Percentiles rank a stretch among this genome's conserved stretches.
Evolutionary conservation across 176 grass and related monocot genomes (phyloP).

Genomic region (Coix lacrymajobi): DNA sequence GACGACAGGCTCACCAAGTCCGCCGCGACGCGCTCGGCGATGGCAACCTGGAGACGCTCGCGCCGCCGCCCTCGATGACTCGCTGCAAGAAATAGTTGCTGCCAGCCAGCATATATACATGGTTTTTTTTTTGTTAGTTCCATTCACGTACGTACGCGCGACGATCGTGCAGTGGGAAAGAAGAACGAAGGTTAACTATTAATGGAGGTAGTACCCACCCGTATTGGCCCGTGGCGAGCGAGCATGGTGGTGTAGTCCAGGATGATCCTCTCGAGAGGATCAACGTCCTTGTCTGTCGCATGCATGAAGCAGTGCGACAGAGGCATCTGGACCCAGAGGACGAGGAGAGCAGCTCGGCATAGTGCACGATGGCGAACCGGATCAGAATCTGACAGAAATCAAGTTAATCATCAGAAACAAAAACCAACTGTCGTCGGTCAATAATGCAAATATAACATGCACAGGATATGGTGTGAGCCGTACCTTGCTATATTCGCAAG

Average conservation of each 20-base stretch:
- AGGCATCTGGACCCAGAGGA: conserved; percentile 10
- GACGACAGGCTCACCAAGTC: neutral
- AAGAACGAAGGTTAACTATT: neutral
- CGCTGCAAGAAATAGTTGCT: conserved; percentile 49
- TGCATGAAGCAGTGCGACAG: conserved; percentile 1
- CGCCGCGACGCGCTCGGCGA: conserved; percentile 6
- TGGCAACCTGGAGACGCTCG: neutral
- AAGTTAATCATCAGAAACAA: neutral
- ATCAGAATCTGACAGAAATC: conserved; percentile 1
- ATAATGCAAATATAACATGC: neutral
- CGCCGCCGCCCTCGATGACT: neutral
- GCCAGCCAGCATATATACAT: neutral
- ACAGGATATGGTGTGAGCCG: neutral
- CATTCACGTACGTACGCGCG: neutral
- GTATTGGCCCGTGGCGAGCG: conserved; percentile 16
- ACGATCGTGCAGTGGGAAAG: neutral
- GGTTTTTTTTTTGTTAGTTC: neutral
- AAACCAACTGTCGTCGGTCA: neutral
- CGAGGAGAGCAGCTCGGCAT: neutral
- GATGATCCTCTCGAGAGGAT: neutral
- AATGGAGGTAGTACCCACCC: neutral
- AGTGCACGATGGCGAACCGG: neutral
- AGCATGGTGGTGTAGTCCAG: neutral
- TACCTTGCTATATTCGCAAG: conserved; percentile 1
- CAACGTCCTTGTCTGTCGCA: neutral